These are phyloP conservation scores for Wickerhamomyces chaumierensis DNA, from an alignment of 805 yeast species.

Conservation along the genomic window DNA sequence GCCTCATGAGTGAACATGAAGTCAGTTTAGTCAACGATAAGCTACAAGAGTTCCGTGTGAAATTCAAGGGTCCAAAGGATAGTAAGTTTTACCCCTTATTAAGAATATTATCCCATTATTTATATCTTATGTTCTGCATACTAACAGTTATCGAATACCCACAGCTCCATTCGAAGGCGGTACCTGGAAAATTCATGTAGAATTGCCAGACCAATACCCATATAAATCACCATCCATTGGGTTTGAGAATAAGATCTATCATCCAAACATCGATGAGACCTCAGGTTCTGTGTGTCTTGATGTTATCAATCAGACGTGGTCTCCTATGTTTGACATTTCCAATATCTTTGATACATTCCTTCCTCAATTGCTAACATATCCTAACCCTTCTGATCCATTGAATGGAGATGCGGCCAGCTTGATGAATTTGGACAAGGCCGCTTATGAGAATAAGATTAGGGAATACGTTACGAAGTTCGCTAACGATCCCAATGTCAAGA, in stretches of 20 bases:
- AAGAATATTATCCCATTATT: too few relatives aligned
- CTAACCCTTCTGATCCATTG: slow-evolving; percentile 90
- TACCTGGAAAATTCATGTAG: slow-evolving; percentile 83
- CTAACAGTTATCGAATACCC: slow-evolving; percentile 2
- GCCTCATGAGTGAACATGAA: slow-evolving; percentile 84
- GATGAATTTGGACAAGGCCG: slow-evolving; percentile 53
- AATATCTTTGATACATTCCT: slow-evolving; percentile 88
- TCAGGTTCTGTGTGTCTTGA: slow-evolving; percentile 91
- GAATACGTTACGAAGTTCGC: slow-evolving; percentile 69
- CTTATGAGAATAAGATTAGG: slow-evolving; percentile 60
- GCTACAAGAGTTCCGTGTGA: slow-evolving; percentile 78
- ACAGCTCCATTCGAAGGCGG: slow-evolving; percentile 82
- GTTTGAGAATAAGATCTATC: slow-evolving; percentile 81
- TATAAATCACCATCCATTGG: slow-evolving; percentile 95
- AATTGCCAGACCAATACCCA: slow-evolving; percentile 91
- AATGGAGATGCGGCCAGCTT: slow-evolving; percentile 83
- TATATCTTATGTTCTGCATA: neutral
- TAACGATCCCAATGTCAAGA: slow-evolving; percentile 26
- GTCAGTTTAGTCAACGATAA: slow-evolving; percentile 74
- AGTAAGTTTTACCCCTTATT: too few relatives aligned
- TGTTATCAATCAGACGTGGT: slow-evolving; percentile 96
- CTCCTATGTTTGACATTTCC: slow-evolving; percentile 88
- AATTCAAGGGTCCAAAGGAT: slow-evolving; percentile 76
- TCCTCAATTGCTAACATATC: slow-evolving; percentile 85
- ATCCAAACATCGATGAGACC: slow-evolving; percentile 88